These are phyloP conservation scores for Pleurotus salmoneostramineus DNA, from an alignment of 768 basidiomycete species.

Conservation along the genomic window DNA sequence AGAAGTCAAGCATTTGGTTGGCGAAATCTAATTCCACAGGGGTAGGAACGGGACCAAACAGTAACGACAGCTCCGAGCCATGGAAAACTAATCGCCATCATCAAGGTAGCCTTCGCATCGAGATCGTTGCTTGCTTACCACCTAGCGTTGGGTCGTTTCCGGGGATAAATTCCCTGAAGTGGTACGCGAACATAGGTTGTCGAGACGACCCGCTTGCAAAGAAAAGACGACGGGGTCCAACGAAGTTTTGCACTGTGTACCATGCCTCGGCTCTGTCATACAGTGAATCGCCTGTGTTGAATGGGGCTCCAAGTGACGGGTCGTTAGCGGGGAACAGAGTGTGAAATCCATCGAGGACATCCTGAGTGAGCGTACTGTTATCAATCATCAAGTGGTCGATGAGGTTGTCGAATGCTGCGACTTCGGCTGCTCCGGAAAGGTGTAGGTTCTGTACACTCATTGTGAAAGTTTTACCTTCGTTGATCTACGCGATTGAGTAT, in stretches of 20 bases:
- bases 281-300: conserved; percentile 56
- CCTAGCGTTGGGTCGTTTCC: conserved; percentile 44
- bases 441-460: conserved; percentile 30
- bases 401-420: conserved; percentile 41
- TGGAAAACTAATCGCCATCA: conserved; percentile 35
- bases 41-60: conserved; percentile 47
- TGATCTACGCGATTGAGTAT: no score
- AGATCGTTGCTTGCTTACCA: conserved; percentile 24
- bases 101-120: background rate
- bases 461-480: conserved; percentile 50
- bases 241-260: conserved; percentile 58
- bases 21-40: conserved; percentile 41
- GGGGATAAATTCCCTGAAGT: conserved; percentile 57
- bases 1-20: conserved; percentile 45
- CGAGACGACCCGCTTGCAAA: conserved; percentile 41
- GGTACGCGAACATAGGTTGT: conserved; percentile 50
- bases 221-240: conserved; percentile 45
- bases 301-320: conserved; percentile 40
- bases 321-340: conserved; percentile 45
- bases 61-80: conserved; percentile 40
- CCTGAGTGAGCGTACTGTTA: conserved; percentile 39
- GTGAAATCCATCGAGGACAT: conserved; percentile 35
- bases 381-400: conserved; percentile 47
- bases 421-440: conserved; percentile 35
- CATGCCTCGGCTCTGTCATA: conserved; percentile 54